A percentile compares a stretch with the other conserved stretches of the same genome.
These are phyloP conservation scores for Candida coleopterorum DNA, from an alignment of 805 yeast genomes.

Conservation along the genomic window DNA sequence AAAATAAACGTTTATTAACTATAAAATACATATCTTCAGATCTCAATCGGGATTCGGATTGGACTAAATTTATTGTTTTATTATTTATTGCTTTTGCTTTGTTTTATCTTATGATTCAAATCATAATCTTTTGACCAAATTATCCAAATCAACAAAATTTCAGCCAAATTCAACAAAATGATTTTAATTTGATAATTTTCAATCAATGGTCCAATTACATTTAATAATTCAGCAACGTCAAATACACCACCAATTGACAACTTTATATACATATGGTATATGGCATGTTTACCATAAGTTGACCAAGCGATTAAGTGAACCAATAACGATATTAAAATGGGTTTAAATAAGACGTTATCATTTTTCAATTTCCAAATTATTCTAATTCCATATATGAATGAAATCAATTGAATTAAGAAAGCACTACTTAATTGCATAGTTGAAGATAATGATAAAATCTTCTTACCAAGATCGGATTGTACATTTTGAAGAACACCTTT, in stretches of 20 bases:
- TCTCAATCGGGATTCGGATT: too few relatives aligned
- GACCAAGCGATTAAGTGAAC: slow-evolving; percentile 4
- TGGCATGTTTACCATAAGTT: slow-evolving; percentile 2
- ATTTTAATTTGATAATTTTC: slow-evolving; percentile 2
- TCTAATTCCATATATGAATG: slow-evolving; percentile 1
- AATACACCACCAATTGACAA: slow-evolving; percentile 3
- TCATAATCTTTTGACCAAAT: slow-evolving; percentile 2
- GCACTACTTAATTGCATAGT: slow-evolving; percentile 3
- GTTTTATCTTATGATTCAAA: too few relatives aligned
- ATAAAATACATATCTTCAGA: too few relatives aligned
- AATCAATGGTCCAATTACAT: slow-evolving; percentile 3
- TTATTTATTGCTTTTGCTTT: too few relatives aligned
- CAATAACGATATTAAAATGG: slow-evolving; percentile 1
- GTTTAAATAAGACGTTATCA: neutral
- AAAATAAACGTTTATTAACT: too few relatives aligned
- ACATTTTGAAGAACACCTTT: neutral
- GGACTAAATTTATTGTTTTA: too few relatives aligned
- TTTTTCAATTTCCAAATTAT: slow-evolving; percentile 1
- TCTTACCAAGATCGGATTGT: neutral
- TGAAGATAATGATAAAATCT: neutral
- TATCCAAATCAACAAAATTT: slow-evolving; percentile 5
- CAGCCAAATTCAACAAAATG: slow-evolving; percentile 1
- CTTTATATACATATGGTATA: slow-evolving; percentile 2
- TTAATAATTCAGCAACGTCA: slow-evolving; percentile 7
- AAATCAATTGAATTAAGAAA: slow-evolving; percentile 2